phyloP scores from a whole-genome alignment of 192 early-diverging fungal species.

The Umbelopsis sp. region DNA sequence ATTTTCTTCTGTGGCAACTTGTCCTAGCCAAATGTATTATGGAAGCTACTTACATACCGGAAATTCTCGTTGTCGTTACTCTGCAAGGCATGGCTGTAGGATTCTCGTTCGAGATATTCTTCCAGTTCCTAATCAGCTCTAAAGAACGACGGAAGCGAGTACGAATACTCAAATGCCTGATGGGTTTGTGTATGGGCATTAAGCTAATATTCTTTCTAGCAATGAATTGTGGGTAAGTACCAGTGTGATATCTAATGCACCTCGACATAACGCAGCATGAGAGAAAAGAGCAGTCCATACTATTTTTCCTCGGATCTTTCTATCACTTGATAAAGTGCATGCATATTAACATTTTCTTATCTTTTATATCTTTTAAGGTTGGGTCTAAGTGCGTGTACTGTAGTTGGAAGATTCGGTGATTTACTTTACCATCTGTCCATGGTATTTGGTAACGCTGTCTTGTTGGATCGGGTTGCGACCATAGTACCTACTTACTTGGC shows the following conservation, averaged over 20 bases:
- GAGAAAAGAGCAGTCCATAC: neutral
- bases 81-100: slow-evolving; percentile 1
- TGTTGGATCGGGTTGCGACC: slow-evolving; percentile 19
- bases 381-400: neutral
- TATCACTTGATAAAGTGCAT: neutral
- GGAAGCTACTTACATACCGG: slow-evolving; percentile 11
- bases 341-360: neutral
- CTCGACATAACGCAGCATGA: neutral
- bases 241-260: neutral
- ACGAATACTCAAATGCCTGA: slow-evolving; percentile 17
- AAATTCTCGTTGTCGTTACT: neutral
- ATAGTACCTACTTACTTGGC: slow-evolving; percentile 25
- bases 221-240: slow-evolving; percentile 22
- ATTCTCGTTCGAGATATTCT: slow-evolving; percentile 9
- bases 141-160: slow-evolving; percentile 16
- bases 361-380: slow-evolving; percentile 8
- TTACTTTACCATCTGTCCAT: slow-evolving; percentile 30
- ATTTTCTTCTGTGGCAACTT: neutral
- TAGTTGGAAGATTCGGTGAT: slow-evolving; percentile 27
- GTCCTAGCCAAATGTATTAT: neutral
- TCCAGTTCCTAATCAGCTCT: neutral
- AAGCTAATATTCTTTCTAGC: slow-evolving; percentile 25
- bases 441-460: slow-evolving; percentile 21
- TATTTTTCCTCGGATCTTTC: too few relatives aligned
- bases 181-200: slow-evolving; percentile 23